phyloP scores from a whole-genome alignment of 2,329 filamentous ascomycete genomes.

The Exserohilum turcica region DNA sequence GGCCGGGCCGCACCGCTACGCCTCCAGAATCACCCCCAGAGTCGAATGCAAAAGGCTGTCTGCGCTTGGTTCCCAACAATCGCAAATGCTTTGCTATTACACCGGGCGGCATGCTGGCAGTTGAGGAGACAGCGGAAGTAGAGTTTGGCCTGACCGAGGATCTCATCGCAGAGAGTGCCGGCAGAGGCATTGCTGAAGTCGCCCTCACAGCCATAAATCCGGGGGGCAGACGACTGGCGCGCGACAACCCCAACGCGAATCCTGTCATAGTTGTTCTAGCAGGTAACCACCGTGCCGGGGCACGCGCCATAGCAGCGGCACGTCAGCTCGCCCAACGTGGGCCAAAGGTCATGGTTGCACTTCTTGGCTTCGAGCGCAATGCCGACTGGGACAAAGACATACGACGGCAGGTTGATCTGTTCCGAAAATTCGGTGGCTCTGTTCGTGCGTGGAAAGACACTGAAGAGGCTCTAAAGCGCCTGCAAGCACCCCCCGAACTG shows the following conservation, averaged over 20 bases:
- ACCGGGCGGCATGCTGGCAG: slow-evolving; percentile 84
- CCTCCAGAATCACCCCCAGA: slow-evolving; percentile 48
- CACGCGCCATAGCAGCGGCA: slow-evolving; percentile 81
- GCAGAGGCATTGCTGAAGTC: slow-evolving; percentile 84
- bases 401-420: slow-evolving; percentile 79
- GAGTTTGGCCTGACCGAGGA: slow-evolving; percentile 87
- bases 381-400: slow-evolving; percentile 80
- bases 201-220: slow-evolving; percentile 69
- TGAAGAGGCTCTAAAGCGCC: slow-evolving; percentile 57
- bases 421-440: slow-evolving; percentile 80
- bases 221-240: slow-evolving; percentile 62
- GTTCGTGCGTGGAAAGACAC: slow-evolving; percentile 67
- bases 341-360: slow-evolving; percentile 77
- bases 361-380: slow-evolving; percentile 84
- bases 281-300: slow-evolving; percentile 91
- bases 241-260: slow-evolving; percentile 53
- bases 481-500: slow-evolving; percentile 71
- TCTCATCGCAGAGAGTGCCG: slow-evolving; percentile 90
- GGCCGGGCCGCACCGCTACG: slow-evolving; percentile 39
- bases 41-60: slow-evolving; percentile 36
- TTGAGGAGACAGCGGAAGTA: slow-evolving; percentile 87
- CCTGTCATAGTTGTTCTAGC: slow-evolving; percentile 78
- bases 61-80: slow-evolving; percentile 61
- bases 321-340: slow-evolving; percentile 86
- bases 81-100: slow-evolving; percentile 63